These are phyloP conservation scores for Scenedesmus sp. DNA, from an alignment of 163 green algal species.

Conservation along the genomic window DNA sequence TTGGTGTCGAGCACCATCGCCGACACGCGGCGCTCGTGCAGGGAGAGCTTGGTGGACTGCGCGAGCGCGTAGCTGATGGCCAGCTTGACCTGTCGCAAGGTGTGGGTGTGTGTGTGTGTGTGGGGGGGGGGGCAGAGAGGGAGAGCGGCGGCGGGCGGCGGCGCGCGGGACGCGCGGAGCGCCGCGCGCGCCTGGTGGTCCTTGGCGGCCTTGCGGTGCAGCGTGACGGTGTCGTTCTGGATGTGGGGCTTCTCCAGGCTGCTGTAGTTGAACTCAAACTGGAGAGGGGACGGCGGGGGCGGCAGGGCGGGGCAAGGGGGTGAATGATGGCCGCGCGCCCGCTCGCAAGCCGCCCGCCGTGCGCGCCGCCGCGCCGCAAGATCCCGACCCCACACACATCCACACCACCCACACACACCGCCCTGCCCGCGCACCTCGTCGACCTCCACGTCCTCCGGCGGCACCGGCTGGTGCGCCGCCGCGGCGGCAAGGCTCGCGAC, in stretches of 20 bases:
- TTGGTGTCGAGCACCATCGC: constrained; percentile 82
- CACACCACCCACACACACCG: too few species aligned
- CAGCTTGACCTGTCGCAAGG: constrained; percentile 73
- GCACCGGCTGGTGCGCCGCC: constrained; percentile 52
- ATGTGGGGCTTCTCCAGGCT: constrained; percentile 82
- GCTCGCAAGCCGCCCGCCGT: too few species aligned
- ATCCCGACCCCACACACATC: too few species aligned
- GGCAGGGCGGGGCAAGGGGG: neutral
- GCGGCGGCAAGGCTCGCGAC: constrained; percentile 14
- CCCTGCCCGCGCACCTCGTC: constrained; percentile 72
- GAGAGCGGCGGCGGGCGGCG: too few species aligned
- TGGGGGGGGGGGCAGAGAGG: too few species aligned
- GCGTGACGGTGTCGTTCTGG: constrained; percentile 88
- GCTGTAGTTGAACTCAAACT: constrained; percentile 81
- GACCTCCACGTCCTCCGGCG: constrained; percentile 60
- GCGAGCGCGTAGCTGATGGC: constrained; percentile 81
- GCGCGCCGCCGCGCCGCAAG: too few species aligned
- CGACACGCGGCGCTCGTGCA: constrained; percentile 73
- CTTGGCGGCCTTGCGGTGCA: constrained; percentile 56
- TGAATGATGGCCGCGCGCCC: too few species aligned
- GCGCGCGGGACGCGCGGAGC: neutral
- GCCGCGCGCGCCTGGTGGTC: constrained; percentile 52
- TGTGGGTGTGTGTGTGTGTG: constrained; percentile 48
- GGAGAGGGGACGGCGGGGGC: neutral
- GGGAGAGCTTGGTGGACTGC: constrained; percentile 80